Conservation (phyloP, 768 basidiomycete species). For the Leucocoprinus leucothites region DNA sequence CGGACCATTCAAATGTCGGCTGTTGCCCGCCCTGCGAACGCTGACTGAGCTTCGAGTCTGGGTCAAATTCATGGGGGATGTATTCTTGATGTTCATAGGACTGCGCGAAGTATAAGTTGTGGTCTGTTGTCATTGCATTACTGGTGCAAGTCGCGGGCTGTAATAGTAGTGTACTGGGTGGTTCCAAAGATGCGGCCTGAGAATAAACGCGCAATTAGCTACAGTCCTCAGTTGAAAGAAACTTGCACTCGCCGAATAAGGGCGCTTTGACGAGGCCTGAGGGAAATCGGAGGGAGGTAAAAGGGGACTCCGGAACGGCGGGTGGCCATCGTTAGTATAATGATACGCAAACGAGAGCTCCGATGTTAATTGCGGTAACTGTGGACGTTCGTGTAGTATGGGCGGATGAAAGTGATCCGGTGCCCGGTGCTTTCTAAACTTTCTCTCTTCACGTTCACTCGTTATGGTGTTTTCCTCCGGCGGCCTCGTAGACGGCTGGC, state of each 20-base stretch:
- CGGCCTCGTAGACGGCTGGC: neutral
- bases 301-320: constrained; percentile 29
- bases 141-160: neutral
- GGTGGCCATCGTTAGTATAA: constrained; percentile 10
- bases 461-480: neutral
- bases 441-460: constrained; percentile 3
- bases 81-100: neutral
- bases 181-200: neutral
- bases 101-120: neutral
- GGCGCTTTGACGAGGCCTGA: neutral
- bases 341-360: neutral
- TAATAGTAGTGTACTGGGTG: neutral
- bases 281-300: constrained; percentile 20
- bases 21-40: neutral
- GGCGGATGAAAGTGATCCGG: constrained; percentile 1
- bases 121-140: neutral
- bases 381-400: neutral
- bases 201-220: neutral
- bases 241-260: neutral
- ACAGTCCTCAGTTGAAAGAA: neutral
- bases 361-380: neutral
- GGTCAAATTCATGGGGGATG: neutral
- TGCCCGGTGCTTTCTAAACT: neutral
- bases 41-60: neutral
- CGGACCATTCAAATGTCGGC: neutral